Percentiles rank a stretch among this genome's conserved stretches.
Evolutionary conservation across 306 rosid genomes (phyloP).

Genomic region (Prunus campanulata): DNA sequence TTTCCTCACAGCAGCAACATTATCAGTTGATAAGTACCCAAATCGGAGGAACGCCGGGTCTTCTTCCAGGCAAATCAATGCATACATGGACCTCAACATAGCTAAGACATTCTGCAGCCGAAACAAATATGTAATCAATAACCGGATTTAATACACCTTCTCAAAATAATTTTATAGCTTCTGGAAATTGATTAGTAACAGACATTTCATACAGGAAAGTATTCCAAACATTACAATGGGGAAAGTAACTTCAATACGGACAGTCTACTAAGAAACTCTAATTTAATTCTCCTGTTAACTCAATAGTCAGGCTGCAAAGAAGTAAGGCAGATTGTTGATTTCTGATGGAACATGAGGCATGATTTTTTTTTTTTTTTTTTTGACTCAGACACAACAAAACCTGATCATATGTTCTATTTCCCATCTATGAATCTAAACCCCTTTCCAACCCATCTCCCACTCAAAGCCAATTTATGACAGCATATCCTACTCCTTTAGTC

Average conservation of each 20-base stretch:
- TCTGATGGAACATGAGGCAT: not conserved
- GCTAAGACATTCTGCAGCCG: conserved; percentile 56
- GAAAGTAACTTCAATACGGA: not conserved
- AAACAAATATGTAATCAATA: conserved; percentile 1
- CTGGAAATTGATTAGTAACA: not conserved
- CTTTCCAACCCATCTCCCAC: not conserved
- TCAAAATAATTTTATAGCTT: no score
- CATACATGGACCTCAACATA: conserved; percentile 71
- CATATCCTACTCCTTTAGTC: not conserved
- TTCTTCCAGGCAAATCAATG: conserved; percentile 76
- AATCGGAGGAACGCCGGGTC: conserved; percentile 78
- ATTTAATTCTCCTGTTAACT: not conserved
- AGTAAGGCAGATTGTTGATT: not conserved
- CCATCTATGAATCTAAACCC: not conserved
- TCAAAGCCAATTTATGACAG: not conserved
- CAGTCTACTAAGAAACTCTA: not conserved
- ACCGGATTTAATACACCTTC: not conserved
- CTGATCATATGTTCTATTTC: not conserved
- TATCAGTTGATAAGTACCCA: conserved; percentile 59
- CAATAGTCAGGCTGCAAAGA: not conserved
- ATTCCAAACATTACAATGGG: not conserved
- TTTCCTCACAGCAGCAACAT: conserved; percentile 64
- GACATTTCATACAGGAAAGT: not conserved
- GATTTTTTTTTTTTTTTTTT: not conserved
- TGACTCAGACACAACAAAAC: not conserved